These are phyloP conservation scores for Puccinia triticina DNA, from an alignment of 1,284 basidiomycete species.

Conservation along the genomic window DNA sequence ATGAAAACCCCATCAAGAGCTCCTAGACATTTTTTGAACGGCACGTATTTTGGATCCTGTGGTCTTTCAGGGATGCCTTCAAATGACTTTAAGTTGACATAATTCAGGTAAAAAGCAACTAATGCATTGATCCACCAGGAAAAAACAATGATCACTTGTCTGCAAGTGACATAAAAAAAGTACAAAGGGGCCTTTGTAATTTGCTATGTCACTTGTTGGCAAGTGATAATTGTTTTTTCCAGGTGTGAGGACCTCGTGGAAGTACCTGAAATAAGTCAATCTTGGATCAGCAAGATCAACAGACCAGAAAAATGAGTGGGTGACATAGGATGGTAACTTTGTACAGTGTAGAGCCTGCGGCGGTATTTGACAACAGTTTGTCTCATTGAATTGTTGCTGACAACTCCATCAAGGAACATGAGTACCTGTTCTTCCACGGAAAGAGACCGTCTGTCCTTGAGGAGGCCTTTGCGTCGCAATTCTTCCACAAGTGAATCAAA, in stretches of 20 bases:
- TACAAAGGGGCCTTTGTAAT: no score
- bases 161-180: no score
- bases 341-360: not conserved
- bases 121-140: no score
- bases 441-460: not conserved
- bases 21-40: not conserved
- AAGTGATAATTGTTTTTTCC: no score
- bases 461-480: not conserved
- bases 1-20: slow-evolving; percentile 13
- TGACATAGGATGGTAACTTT: not conserved
- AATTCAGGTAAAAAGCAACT: not conserved
- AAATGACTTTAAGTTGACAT: not conserved
- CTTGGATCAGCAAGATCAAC: not conserved
- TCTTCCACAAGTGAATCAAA: not conserved
- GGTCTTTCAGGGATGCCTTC: not conserved
- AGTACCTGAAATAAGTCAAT: not conserved
- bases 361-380: not conserved
- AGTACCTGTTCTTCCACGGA: not conserved
- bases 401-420: slow-evolving; percentile 6
- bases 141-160: no score
- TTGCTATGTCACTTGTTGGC: no score
- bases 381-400: not conserved
- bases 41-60: not conserved
- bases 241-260: not conserved
- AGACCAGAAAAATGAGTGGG: not conserved